phyloP scores from a whole-genome alignment of 2,329 filamentous ascomycete genomes.

The Epichloe scottii region DNA sequence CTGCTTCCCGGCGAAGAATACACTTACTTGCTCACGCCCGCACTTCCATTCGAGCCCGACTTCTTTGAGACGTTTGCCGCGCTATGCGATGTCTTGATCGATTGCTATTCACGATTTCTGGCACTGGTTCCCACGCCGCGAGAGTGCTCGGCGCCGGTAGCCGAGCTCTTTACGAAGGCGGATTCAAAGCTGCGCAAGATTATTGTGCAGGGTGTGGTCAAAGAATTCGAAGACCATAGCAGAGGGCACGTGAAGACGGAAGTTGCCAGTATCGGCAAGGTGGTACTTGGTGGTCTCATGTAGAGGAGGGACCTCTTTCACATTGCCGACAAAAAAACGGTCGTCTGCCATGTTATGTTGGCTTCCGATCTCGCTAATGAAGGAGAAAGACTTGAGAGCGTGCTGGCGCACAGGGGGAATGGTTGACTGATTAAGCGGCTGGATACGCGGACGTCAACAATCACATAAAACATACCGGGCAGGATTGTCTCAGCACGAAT shows the following conservation, averaged over 20 bases:
- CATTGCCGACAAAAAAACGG: too few species aligned
- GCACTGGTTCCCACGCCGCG: slow-evolving; percentile 62
- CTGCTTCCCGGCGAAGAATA: slow-evolving; percentile 78
- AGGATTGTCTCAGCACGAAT: neutral
- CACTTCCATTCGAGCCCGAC: slow-evolving; percentile 88
- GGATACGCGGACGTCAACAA: neutral
- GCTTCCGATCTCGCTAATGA: too few species aligned
- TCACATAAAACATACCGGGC: neutral
- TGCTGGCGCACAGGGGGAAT: too few species aligned
- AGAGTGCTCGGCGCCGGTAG: slow-evolving; percentile 56
- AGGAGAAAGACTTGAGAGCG: too few species aligned
- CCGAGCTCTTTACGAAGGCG: slow-evolving; percentile 80
- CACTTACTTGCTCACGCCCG: slow-evolving; percentile 76
- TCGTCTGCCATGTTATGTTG: too few species aligned
- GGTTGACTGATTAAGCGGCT: neutral
- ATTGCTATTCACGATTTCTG: slow-evolving; percentile 74
- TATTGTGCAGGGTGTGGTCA: slow-evolving; percentile 72
- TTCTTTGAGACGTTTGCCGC: slow-evolving; percentile 96
- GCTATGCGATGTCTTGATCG: slow-evolving; percentile 87
- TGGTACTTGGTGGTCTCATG: slow-evolving; percentile 81
- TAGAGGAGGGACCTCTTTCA: slow-evolving; percentile 16
- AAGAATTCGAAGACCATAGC: slow-evolving; percentile 87
- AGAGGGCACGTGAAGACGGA: slow-evolving; percentile 66
- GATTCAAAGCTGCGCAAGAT: slow-evolving; percentile 80
- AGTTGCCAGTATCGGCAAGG: slow-evolving; percentile 72